Base-by-base conservation (phyloP, 805 yeast species). In the Blastobotrys attinorum region DNA sequence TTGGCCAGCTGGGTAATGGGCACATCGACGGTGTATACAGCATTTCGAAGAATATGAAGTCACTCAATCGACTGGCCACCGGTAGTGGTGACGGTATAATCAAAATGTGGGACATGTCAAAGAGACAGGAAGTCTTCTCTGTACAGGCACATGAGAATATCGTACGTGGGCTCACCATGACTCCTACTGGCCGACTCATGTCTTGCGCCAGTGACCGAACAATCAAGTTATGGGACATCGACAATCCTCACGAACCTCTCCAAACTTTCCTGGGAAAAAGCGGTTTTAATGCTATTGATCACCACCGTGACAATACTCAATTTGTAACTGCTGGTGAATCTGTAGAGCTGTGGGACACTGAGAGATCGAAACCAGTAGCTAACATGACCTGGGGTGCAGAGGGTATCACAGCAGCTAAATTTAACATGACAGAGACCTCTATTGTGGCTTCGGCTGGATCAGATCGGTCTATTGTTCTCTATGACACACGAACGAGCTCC, bases 301-400 rank as follows among this genome's bases (percentile, higher is more conserved):
- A 86, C 57, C 97, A 90, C 58, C 73, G 82, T 43, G 71, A 72
- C 7, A 86, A 84, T 22, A 71, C 74, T 7, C 54, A 73, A 32
- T 92, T 92, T 65, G 95, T 85, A 3, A 89, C 98, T 4, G 97
- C 96, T 27, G 97, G 98, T 48, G 84, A 86, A 0, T 70, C 74
- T 15, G 83, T 94, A 44, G 87, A 89, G 58, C 63, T 94, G n/a
- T 92, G 99, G 99, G 95, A 92, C 62, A 68, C 78, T 43, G 73
- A 75, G 51, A 73, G 98, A 55, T 77, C 86, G 22, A 79, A 83
- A 55, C 88, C 95, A 22, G 62, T 83, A 3, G 71, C 86, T 4
- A 75, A 86, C 53, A 66, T 92, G 40, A 77, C 94, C 1, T 92
- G 99, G 99, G 98, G 97, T 40, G 95, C 95, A 7, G 98, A 92